Percentiles rank a stretch among this genome's conserved stretches.
Evolutionary conservation across 306 rosid genomes (phyloP).

Genomic region (Datisca glomerata): DNA sequence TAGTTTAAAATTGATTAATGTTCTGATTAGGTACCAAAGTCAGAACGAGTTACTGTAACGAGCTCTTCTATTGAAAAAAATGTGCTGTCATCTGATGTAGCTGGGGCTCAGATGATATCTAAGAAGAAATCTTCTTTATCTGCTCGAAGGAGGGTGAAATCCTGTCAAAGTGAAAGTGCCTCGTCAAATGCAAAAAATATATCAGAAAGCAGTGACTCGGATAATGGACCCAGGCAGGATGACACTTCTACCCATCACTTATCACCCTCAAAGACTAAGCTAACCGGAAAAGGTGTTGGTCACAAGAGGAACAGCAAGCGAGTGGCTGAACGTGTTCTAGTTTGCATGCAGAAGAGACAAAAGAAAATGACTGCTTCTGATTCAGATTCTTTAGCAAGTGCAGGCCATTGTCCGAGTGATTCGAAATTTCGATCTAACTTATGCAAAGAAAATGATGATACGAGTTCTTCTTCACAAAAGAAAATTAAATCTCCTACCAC

Average conservation of each 20-base stretch:
- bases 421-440: conserved; percentile 30
- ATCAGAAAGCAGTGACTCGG: conserved; percentile 94
- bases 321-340: conserved; percentile 85
- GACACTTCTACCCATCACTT: conserved; percentile 32
- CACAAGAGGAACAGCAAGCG: conserved; percentile 89
- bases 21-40: conserved; percentile 43
- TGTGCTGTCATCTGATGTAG: conserved; percentile 28
- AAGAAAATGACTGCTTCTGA: conserved; percentile 68
- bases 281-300: conserved; percentile 41
- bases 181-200: conserved; percentile 81
- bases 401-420: conserved; percentile 31
- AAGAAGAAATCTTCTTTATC: conserved; percentile 46
- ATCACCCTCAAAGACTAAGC: conserved; percentile 42
- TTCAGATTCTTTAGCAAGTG: conserved; percentile 69
- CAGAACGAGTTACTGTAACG: conserved; percentile 36
- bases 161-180: conserved; percentile 83
- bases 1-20: conserved; percentile 16
- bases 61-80: conserved; percentile 50
- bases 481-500: conserved; percentile 20
- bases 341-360: conserved; percentile 82
- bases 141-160: conserved; percentile 47
- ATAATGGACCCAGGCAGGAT: conserved; percentile 64
- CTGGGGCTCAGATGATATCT: conserved; percentile 26
- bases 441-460: conserved; percentile 30
- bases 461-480: conserved; percentile 29